Conservation (phyloP, 257 asterid species). For the Catharanthus roseus region DNA sequence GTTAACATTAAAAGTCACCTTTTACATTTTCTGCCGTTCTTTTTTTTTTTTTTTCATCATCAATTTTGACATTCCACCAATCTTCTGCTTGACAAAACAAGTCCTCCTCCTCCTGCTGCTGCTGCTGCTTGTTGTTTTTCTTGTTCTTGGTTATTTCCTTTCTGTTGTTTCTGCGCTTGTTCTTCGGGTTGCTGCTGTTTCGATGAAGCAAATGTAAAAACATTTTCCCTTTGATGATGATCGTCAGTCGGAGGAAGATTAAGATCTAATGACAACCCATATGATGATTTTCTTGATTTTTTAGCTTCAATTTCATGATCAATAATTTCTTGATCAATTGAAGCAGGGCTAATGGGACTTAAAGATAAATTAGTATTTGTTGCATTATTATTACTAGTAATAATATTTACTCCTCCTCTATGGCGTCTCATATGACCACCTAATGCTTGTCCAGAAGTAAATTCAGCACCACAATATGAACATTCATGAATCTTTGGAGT, state of each 20-base stretch:
- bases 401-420: conserved; percentile 24
- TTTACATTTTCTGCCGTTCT: too few relatives aligned
- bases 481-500: conserved; percentile 30
- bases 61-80: conserved; percentile 39
- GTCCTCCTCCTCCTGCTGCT: conserved; percentile 9
- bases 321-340: conserved; percentile 25
- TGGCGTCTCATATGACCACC: conserved; percentile 51
- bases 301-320: conserved; percentile 17
- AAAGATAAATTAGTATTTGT: conserved; percentile 28
- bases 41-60: conserved; percentile 6
- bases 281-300: conserved; percentile 20
- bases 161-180: conserved; percentile 12
- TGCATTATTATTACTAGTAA: too few relatives aligned
- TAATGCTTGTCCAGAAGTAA: conserved; percentile 39
- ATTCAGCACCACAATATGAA: conserved; percentile 42
- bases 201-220: conserved; percentile 24
- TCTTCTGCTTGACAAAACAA: conserved; percentile 37
- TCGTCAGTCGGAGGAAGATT: conserved; percentile 66
- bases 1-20: background rate
- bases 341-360: conserved; percentile 25
- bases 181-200: conserved; percentile 19
- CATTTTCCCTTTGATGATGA: conserved; percentile 19
- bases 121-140: conserved; percentile 13
- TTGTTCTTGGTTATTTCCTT: conserved; percentile 7
- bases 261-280: conserved; percentile 64